Base-by-base conservation (phyloP, 495 filamentous ascomycete species). In the Penicillium robsamsonii region DNA sequence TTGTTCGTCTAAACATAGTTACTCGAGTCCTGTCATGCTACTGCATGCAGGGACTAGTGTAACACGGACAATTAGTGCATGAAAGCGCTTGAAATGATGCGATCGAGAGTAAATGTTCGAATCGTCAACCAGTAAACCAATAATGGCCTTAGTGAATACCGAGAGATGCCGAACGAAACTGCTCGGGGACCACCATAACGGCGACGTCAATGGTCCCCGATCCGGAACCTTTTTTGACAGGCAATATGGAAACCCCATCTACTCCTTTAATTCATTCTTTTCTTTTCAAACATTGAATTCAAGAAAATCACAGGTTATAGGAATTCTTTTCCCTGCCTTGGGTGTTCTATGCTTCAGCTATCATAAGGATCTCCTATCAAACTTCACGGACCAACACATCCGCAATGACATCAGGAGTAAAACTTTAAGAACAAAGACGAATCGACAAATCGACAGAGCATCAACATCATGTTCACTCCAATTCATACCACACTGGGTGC, bases 401-500 rank as follows among this genome's bases (percentile, higher is more conserved):
- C 15, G 35, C 7, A 17, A 54, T 57, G 51, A 55, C 56, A 54
- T 58, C 54, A 58, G n/a, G 17, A 29, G 5, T 24, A 31, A 60
- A 61, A 63, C 47, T 60, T 58, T 60, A 49, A 59, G 60, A 41
- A 3, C 35, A 24, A 30, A 18, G 24, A 43, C 37, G 42, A 59
- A 38, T 56, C 56, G 31, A 60, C 46, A 24, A 44, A 22, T 22
- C 22, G 22, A 22, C 1, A 22, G 27, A 50, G 27, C 30, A 15
- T 58, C 20, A 25, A n/a, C 27, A 55, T 22, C 24, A 85, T 85
- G 83, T 84, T 85, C 60, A 85, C 83, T 0, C 81, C 83, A 0
- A 49, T 85, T 11, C 73, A 84, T 52, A 82, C 83, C 7, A 73
- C 78, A 10, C 55, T 84, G 11, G 83, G 83, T 5, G 81, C 82